A percentile compares a stretch with the other conserved stretches of the same genome.
Evolutionary conservation across 2,329 filamentous ascomycete species (phyloP).

Genomic region (Scedosporium aurantiacum): DNA sequence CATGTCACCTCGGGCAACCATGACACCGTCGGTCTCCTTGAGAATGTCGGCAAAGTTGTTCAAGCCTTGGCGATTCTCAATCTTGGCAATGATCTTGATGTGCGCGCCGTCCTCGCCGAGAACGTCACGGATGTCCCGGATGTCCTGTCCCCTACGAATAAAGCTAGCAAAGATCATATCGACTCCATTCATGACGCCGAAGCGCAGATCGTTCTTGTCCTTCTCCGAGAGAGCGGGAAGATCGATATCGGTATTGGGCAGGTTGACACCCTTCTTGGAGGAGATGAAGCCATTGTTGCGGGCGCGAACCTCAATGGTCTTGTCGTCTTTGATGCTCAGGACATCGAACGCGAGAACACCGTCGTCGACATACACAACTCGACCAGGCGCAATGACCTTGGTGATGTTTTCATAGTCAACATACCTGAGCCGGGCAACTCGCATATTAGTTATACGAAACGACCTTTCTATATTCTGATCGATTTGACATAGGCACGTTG

Average conservation of each 20-base stretch:
- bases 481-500: not conserved
- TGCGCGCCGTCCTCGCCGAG: slow-evolving; percentile 86
- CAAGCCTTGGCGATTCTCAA: slow-evolving; percentile 98
- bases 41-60: slow-evolving; percentile 99
- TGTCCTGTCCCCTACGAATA: slow-evolving; percentile 89
- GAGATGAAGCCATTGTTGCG: slow-evolving; percentile 99
- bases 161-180: slow-evolving; percentile 99
- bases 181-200: slow-evolving; percentile 96
- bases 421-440: slow-evolving; percentile 45
- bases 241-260: slow-evolving; percentile 97
- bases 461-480: not conserved
- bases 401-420: slow-evolving; percentile 99
- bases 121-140: slow-evolving; percentile 81
- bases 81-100: slow-evolving; percentile 99
- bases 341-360: slow-evolving; percentile 96
- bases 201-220: slow-evolving; percentile 86
- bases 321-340: slow-evolving; percentile 71
- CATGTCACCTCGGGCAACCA: slow-evolving; percentile 87
- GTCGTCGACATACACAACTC: slow-evolving; percentile 96
- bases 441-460: not conserved
- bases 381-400: slow-evolving; percentile 85
- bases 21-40: slow-evolving; percentile 92
- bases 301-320: slow-evolving; percentile 77
- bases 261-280: slow-evolving; percentile 98
- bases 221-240: slow-evolving; percentile 96